These are phyloP conservation scores for Eutrema yunnanense DNA, from an alignment of 345 rosid genomes.

Conservation along the genomic window DNA sequence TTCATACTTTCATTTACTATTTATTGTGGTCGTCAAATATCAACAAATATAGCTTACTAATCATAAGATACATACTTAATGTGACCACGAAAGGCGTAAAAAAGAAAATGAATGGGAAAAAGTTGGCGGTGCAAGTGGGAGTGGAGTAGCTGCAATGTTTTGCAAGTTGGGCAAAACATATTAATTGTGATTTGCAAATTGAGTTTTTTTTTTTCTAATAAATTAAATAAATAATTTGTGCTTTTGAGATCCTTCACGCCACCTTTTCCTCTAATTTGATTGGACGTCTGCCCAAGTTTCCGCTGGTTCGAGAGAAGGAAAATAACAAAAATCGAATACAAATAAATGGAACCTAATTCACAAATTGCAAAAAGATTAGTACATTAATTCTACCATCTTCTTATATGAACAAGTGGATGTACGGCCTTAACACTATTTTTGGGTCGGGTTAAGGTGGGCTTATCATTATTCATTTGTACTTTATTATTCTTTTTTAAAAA, in stretches of 20 bases:
- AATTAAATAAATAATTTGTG: not conserved
- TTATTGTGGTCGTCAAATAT: constrained; percentile 8
- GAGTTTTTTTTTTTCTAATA: not conserved
- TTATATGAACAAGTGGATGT: not conserved
- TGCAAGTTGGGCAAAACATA: constrained; percentile 24
- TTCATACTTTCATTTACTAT: not conserved
- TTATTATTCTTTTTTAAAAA: not conserved
- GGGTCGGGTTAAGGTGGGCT: not conserved
- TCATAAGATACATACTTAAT: constrained; percentile 18
- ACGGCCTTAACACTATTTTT: not conserved
- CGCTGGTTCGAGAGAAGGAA: not conserved
- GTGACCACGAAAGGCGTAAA: constrained; percentile 6
- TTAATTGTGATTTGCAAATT: constrained; percentile 21
- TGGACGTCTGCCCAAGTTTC: constrained; percentile 21
- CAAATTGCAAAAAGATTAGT: not conserved
- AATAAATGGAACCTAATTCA: not conserved
- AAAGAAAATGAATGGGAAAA: constrained; percentile 12
- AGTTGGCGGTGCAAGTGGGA: constrained; percentile 44
- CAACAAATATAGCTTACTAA: constrained; percentile 10
- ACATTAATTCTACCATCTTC: not conserved
- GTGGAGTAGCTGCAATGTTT: constrained; percentile 19
- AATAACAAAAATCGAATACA: not conserved
- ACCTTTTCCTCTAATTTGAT: constrained; percentile 14
- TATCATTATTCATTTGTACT: constrained; percentile 1
- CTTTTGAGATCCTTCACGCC: constrained; percentile 22